Evolutionary conservation across 208 protist species (phyloP).

Genomic region (Trypanosoma brucei): DNA sequence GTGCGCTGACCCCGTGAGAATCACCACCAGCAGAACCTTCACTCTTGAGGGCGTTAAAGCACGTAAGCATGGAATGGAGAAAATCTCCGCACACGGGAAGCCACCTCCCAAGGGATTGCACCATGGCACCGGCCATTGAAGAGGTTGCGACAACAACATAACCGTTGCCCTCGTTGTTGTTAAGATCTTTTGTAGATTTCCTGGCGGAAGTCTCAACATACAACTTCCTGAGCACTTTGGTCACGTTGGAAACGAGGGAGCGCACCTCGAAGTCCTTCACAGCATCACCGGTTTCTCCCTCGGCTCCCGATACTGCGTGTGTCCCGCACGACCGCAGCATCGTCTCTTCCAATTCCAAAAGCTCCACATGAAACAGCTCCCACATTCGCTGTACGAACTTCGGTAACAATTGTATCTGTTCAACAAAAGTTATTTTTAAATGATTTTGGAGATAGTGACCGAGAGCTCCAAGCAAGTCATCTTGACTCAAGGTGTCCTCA

Average conservation of each 20-base stretch:
- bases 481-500: neutral
- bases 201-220: neutral
- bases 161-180: neutral
- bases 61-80: conserved; percentile 7
- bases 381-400: conserved; percentile 9
- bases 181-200: neutral
- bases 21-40: too few relatives aligned
- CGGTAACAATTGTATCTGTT: conserved; percentile 15
- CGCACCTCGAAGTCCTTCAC: neutral
- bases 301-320: neutral
- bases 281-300: neutral
- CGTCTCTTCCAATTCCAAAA: conserved; percentile 13
- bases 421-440: conserved; percentile 17
- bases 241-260: conserved; percentile 5
- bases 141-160: conserved; percentile 18
- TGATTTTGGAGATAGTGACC: conserved; percentile 4
- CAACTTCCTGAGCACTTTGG: conserved; percentile 11
- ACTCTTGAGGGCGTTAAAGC: too few relatives aligned
- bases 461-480: neutral
- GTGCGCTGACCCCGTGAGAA: too few relatives aligned
- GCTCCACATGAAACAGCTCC: conserved; percentile 10
- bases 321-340: conserved; percentile 2
- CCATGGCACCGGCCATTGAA: conserved; percentile 7
- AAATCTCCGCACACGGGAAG: conserved; percentile 11
- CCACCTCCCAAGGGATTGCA: conserved; percentile 19